Conservation (phyloP, 192 early-diverging fungal genomes). For the Ambispora gerdemannii region DNA sequence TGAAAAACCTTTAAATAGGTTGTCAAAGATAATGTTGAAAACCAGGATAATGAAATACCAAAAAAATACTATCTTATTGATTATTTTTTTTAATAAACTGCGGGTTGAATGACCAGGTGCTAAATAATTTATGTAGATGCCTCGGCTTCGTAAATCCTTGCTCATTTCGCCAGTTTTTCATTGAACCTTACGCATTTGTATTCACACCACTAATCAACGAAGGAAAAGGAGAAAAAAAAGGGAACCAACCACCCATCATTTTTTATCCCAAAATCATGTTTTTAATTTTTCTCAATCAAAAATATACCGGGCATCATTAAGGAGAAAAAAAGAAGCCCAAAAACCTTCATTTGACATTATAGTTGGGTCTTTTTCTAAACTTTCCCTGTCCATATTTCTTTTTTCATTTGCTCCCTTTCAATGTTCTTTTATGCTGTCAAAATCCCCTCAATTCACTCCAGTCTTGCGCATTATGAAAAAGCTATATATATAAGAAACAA, state of each 20-base stretch:
- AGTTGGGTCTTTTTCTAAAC: too few species aligned
- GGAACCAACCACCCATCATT: not conserved
- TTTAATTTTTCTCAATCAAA: conserved; percentile 4
- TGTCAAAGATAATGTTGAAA: conserved; percentile 24
- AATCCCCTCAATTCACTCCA: not conserved
- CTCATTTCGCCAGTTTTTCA: conserved; percentile 18
- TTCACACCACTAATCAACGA: conserved; percentile 5
- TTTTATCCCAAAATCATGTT: not conserved
- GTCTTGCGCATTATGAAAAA: not conserved
- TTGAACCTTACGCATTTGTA: conserved; percentile 14
- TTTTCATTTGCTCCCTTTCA: not conserved
- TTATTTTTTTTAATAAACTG: conserved; percentile 6
- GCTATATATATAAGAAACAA: conserved; percentile 9
- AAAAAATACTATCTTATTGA: conserved; percentile 18
- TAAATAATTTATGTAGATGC: not conserved
- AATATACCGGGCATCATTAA: not conserved
- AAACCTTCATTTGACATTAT: not conserved
- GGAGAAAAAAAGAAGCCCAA: not conserved
- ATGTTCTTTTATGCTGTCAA: not conserved
- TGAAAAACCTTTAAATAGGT: not conserved
- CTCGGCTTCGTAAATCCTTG: not conserved
- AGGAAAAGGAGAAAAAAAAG: not conserved
- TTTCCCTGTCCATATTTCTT: not conserved
- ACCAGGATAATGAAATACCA: conserved; percentile 9
- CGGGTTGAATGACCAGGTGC: not conserved